Evolutionary conservation across 176 grass and related monocot genomes (phyloP), one percentile per base, ranked within the genome.

Genomic region (Oryza officinalis): DNA sequence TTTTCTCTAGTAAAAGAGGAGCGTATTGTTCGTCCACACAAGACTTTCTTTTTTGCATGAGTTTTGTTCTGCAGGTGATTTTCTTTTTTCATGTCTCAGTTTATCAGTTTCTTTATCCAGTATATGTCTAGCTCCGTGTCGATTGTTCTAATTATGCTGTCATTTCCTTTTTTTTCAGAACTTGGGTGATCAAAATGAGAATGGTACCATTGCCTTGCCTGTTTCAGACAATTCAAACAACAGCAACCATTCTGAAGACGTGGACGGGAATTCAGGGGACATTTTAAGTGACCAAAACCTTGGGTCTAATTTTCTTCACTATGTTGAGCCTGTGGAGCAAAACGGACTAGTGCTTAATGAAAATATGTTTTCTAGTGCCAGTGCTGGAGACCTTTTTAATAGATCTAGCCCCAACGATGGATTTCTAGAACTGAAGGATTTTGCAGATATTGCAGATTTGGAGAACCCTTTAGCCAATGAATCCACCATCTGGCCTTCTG

Each of bases 341-440:
- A 89, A 74, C 52, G 75, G 45, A 8, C 15, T 78, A 61, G 63
- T 70, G 45, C 20, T 86, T 44, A 71, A 45, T 41, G 78, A 28
- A 50, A 81, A 72, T 63, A 72, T 87, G 59, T 37, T 74, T 54
- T 59, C 79, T 59, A 85, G 89, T 80, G 30, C 78, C 71, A 69
- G 25, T 66, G 65, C n/a, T 71, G 65, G 64, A 72, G 69, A 85
- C 66, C 25, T 72, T 76, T 57, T 76, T 2, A 30, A 75, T 82
- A 85, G 10, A 73, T 64, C 87, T 86, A 77, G 71, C 76, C 81
- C 80, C 61, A 88, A 70, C 80, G 85, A 93, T 67, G 96, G 80
- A 67, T 98, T 83, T 46, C 66, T 98, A 23, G 91, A 95, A 79
- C 73, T 98, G 74, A 95, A 95, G 71, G 96, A 98, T 84, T 84